phyloP scores from a whole-genome alignment of 108 stramenopile species.

The Nitzschia sp. region DNA sequence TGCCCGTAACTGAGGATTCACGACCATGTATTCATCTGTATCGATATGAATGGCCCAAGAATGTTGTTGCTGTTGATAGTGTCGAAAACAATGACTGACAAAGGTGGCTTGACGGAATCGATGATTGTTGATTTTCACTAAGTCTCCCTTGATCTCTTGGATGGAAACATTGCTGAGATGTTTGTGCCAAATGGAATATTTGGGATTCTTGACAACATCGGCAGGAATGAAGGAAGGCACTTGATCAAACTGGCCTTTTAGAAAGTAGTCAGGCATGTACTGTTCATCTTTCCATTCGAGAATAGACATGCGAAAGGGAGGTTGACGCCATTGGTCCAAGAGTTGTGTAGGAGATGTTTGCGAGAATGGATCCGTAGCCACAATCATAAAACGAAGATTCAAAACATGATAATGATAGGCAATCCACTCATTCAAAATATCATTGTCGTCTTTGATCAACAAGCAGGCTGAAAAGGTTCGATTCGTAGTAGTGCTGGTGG shows the following conservation, averaged over 20 bases:
- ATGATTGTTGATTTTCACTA: slow-evolving; percentile 32
- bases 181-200: slow-evolving; percentile 7
- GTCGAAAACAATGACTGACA: slow-evolving; percentile 31
- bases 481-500: neutral
- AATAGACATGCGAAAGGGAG: slow-evolving; percentile 2
- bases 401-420: slow-evolving; percentile 53
- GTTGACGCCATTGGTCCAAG: slow-evolving; percentile 39
- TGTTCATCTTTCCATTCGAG: slow-evolving; percentile 25
- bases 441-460: slow-evolving; percentile 47
- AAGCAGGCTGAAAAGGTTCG: slow-evolving; percentile 35
- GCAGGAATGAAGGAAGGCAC: slow-evolving; percentile 14
- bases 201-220: neutral
- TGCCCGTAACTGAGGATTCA: slow-evolving; percentile 36
- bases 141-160: neutral
- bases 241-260: slow-evolving; percentile 14
- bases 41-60: slow-evolving; percentile 62
- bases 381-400: slow-evolving; percentile 37
- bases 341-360: slow-evolving; percentile 34
- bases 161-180: neutral
- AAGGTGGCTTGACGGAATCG: slow-evolving; percentile 43
- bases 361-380: slow-evolving; percentile 46
- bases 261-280: slow-evolving; percentile 41
- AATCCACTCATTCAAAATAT: slow-evolving; percentile 51
- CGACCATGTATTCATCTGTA: slow-evolving; percentile 66
- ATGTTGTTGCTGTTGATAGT: neutral